Evolutionary conservation across 257 asterid genomes (phyloP).

Genomic region (Nicotiana noctiflora): DNA sequence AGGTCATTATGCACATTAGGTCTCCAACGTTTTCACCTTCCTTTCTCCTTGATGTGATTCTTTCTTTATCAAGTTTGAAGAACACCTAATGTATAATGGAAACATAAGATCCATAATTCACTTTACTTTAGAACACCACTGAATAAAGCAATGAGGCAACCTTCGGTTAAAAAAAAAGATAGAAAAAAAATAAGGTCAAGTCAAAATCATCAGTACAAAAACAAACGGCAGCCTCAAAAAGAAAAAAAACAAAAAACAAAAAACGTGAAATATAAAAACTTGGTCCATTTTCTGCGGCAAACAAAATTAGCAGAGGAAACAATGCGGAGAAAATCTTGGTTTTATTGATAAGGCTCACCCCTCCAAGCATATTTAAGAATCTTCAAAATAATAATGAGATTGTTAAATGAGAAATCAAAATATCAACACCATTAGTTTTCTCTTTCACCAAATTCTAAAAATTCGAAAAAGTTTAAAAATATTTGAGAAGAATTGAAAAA

Average conservation of each 20-base stretch:
- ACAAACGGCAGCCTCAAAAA: neutral
- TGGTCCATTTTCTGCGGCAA: neutral
- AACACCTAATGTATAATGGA: neutral
- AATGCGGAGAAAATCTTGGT: conserved; percentile 3
- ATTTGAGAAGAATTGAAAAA: neutral
- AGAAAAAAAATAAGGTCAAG: neutral
- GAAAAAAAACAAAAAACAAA: neutral
- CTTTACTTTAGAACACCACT: neutral
- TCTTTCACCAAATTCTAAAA: neutral
- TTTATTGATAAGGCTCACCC: conserved; percentile 7
- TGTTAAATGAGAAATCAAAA: neutral
- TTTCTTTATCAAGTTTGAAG: neutral
- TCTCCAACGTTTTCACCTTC: neutral
- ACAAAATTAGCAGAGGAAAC: neutral
- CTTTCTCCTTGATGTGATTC: neutral
- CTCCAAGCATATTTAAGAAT: conserved; percentile 14
- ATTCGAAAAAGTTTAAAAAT: neutral
- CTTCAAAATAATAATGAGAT: conserved; percentile 8
- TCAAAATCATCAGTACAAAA: neutral
- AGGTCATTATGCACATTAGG: neutral
- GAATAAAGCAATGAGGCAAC: neutral
- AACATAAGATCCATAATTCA: neutral
- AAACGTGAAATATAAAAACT: neutral
- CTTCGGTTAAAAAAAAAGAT: neutral
- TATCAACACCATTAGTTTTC: neutral